These are phyloP conservation scores for Uronychia binucleata DNA, from an alignment of 73 alveolate genomes.

Conservation along the genomic window DNA sequence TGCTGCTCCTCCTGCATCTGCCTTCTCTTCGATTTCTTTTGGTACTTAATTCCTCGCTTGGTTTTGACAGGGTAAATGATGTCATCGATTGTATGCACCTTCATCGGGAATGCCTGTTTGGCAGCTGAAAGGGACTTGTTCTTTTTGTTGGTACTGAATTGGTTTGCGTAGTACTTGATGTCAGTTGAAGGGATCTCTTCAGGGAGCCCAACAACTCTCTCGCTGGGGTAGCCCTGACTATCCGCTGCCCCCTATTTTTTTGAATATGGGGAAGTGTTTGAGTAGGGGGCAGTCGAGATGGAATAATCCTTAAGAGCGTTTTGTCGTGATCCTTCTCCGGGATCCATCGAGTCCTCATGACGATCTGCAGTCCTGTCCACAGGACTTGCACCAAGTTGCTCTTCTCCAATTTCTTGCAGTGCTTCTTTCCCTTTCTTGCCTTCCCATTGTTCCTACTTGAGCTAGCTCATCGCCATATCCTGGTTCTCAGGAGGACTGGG, in stretches of 20 bases:
- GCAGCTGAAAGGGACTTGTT: background rate
- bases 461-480: background rate
- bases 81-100: constrained; percentile 54
- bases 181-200: background rate
- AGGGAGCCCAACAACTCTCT: too few relatives aligned
- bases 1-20: constrained; percentile 3
- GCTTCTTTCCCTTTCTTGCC: background rate
- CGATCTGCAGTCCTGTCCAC: background rate
- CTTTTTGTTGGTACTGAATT: background rate
- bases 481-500: too few relatives aligned
- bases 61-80: constrained; percentile 52
- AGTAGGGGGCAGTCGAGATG: background rate
- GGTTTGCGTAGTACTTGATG: background rate
- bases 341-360: background rate
- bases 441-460: background rate
- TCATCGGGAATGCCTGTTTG: constrained; percentile 59
- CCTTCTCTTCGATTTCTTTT: constrained; percentile 33
- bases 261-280: background rate
- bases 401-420: background rate
- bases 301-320: background rate
- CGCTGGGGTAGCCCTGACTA: background rate
- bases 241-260: background rate
- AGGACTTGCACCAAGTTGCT: background rate
- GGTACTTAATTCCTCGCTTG: constrained; percentile 44
- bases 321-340: background rate